A percentile compares a stretch with the other conserved stretches of the same genome.
phyloP scores from a whole-genome alignment of 2,329 filamentous ascomycete genomes.

The Stylonectria norvegica region DNA sequence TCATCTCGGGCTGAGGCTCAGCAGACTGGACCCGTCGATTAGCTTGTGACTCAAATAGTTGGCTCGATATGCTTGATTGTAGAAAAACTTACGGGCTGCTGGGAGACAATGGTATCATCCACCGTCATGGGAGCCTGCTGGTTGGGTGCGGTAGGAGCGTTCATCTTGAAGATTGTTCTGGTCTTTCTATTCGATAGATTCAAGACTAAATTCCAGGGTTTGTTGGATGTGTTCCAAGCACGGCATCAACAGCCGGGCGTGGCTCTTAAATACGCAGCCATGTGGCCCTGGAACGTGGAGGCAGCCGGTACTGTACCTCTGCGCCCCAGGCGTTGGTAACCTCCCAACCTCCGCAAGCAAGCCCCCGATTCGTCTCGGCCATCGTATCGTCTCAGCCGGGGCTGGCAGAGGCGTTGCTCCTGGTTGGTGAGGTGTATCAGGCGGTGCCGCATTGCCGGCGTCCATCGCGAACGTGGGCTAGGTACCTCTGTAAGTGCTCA shows the following conservation, averaged over 20 bases:
- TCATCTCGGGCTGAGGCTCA: conserved; percentile 43
- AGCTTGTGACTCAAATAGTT: not conserved
- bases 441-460: conserved; percentile 12
- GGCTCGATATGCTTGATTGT: not conserved
- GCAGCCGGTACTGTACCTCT: too few species aligned
- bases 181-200: too few species aligned
- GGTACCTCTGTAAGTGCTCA: too few species aligned
- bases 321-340: too few species aligned
- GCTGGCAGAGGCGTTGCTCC: not conserved
- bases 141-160: conserved; percentile 38
- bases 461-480: too few species aligned
- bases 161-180: conserved; percentile 32
- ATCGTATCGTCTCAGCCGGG: not conserved
- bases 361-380: not conserved
- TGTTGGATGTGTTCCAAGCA: conserved; percentile 9
- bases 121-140: conserved; percentile 45
- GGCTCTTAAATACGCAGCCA: conserved; percentile 18
- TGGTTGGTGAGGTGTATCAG: conserved; percentile 8
- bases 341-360: too few species aligned
- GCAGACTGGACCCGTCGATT: conserved; percentile 22
- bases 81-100: conserved; percentile 39
- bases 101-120: conserved; percentile 34
- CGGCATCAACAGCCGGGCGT: conserved; percentile 11
- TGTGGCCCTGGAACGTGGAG: too few species aligned
- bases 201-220: too few species aligned